Conservation (phyloP, 2,329 filamentous ascomycete species). For the Biscogniauxia sp. region DNA sequence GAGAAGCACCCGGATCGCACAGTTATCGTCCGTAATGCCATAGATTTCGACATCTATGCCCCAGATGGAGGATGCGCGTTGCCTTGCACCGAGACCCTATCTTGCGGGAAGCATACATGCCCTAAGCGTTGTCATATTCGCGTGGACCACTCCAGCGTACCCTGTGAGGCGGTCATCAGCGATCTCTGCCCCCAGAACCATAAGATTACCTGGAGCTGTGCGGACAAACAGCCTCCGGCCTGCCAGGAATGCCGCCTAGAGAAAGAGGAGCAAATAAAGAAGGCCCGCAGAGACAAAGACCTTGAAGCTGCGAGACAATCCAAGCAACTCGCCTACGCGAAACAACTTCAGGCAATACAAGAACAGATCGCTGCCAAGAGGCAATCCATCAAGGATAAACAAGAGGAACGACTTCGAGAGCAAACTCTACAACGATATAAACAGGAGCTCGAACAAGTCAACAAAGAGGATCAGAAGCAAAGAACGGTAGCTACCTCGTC, state of each 20-base stretch:
- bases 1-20: constrained; percentile 25
- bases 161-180: constrained; percentile 8
- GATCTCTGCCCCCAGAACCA: constrained; percentile 12
- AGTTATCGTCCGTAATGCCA: constrained; percentile 10
- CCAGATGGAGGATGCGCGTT: constrained; percentile 25
- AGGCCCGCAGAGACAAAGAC: constrained; percentile 8
- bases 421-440: constrained; percentile 12
- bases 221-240: not conserved
- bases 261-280: constrained; percentile 1
- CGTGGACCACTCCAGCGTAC: constrained; percentile 14
- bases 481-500: not conserved
- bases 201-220: constrained; percentile 14
- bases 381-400: constrained; percentile 10
- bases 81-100: constrained; percentile 16
- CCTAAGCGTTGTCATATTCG: constrained; percentile 14
- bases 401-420: constrained; percentile 11
- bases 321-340: constrained; percentile 16
- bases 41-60: constrained; percentile 22
- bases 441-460: constrained; percentile 11
- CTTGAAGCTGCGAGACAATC: constrained; percentile 15
- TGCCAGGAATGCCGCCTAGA: not conserved
- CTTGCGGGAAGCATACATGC: constrained; percentile 15
- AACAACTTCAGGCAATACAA: constrained; percentile 11
- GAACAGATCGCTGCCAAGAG: constrained; percentile 14
- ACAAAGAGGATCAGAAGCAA: constrained; percentile 7